phyloP scores from a whole-genome alignment of 2,329 filamentous ascomycete genomes.

The Aspergillus candidus region DNA sequence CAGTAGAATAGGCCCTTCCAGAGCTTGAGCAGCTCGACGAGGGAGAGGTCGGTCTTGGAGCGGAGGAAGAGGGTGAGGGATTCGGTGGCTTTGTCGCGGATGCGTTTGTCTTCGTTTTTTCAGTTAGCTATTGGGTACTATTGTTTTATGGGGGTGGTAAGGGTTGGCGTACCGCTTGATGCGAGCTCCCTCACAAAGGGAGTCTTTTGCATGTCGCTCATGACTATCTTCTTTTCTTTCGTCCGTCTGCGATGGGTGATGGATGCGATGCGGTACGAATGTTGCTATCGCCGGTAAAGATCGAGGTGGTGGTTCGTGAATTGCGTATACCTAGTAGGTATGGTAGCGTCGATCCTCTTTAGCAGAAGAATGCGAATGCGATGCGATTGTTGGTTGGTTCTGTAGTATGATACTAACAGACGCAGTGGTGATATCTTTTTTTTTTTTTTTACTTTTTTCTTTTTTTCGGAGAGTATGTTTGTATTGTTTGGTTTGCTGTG shows the following conservation, averaged over 20 bases:
- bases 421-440: conserved; percentile 4
- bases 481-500: conserved; percentile 6
- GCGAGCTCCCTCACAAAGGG: conserved; percentile 80
- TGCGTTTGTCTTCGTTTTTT: conserved; percentile 59
- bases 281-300: neutral
- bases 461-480: conserved; percentile 1
- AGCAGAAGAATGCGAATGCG: neutral
- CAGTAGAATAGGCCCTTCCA: conserved; percentile 94
- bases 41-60: conserved; percentile 54
- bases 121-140: conserved; percentile 5
- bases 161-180: conserved; percentile 60
- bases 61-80: conserved; percentile 74
- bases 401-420: neutral
- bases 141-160: neutral
- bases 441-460: neutral
- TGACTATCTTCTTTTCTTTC: conserved; percentile 12
- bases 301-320: too few relatives aligned
- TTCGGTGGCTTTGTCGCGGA: conserved; percentile 68
- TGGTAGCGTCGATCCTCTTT: too few relatives aligned
- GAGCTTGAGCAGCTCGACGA: conserved; percentile 73
- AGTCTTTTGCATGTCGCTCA: conserved; percentile 42
- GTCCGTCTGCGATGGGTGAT: neutral
- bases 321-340: too few relatives aligned
- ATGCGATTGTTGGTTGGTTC: neutral
- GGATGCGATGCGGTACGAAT: conserved; percentile 5